These are phyloP conservation scores for Starmerella tilneyi DNA, from an alignment of 805 yeast genomes.

Conservation along the genomic window DNA sequence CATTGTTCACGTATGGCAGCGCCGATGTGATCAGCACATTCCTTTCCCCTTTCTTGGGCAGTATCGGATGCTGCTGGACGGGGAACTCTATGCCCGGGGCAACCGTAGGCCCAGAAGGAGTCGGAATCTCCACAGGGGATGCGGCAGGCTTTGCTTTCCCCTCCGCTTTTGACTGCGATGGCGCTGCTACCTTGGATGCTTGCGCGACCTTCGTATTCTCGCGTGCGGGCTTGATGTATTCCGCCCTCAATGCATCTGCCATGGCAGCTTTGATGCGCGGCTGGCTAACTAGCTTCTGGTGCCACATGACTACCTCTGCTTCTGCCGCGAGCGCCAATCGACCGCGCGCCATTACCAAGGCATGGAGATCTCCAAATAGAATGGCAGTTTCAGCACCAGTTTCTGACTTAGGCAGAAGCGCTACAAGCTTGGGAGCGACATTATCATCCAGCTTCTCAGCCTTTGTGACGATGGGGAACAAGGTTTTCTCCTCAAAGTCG, in stretches of 20 bases:
- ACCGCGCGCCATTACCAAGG: slow-evolving; percentile 31
- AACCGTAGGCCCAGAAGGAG: slow-evolving; percentile 14
- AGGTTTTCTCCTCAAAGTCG: slow-evolving; percentile 34
- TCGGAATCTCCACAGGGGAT: slow-evolving; percentile 27
- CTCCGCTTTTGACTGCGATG: slow-evolving; percentile 6
- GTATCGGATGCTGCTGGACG: slow-evolving; percentile 32
- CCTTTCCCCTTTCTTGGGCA: slow-evolving; percentile 62
- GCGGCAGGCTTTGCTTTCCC: slow-evolving; percentile 32
- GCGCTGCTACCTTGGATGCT: neutral
- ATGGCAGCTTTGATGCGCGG: slow-evolving; percentile 27
- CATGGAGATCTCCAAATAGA: slow-evolving; percentile 38
- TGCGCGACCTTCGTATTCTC: neutral
- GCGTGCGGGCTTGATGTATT: slow-evolving; percentile 16
- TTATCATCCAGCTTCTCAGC: slow-evolving; percentile 23
- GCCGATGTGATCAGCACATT: slow-evolving; percentile 91
- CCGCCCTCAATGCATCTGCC: slow-evolving; percentile 19
- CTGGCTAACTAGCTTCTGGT: slow-evolving; percentile 27
- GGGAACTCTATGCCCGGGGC: slow-evolving; percentile 7
- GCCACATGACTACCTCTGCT: slow-evolving; percentile 29
- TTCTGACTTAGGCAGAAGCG: slow-evolving; percentile 26
- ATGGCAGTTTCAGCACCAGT: slow-evolving; percentile 36
- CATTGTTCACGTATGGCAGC: slow-evolving; percentile 94
- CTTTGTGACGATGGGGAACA: slow-evolving; percentile 23
- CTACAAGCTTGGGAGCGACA: slow-evolving; percentile 20
- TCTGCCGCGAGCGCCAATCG: slow-evolving; percentile 28